Conservation (phyloP, 768 basidiomycete species). For the Tulasnella calospora region DNA sequence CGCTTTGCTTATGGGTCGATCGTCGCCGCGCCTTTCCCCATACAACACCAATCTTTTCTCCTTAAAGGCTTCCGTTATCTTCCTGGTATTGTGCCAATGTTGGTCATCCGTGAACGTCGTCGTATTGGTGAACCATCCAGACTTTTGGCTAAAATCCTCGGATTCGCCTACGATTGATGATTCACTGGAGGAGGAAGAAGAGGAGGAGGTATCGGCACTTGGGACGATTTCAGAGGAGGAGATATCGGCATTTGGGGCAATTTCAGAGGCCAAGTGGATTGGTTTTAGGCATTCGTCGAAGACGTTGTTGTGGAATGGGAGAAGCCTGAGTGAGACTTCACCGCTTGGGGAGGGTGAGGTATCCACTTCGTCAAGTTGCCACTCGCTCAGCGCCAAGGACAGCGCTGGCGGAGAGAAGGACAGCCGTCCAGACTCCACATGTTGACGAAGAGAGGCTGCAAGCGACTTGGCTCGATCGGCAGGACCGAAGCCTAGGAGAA, state of each 20-base stretch:
- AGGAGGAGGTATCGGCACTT: neutral
- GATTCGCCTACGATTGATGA: neutral
- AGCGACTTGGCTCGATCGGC: neutral
- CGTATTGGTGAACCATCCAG: slow-evolving; percentile 23
- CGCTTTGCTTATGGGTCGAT: neutral
- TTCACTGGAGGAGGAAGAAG: neutral
- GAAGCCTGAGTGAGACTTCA: slow-evolving; percentile 28
- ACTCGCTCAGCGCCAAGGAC: neutral
- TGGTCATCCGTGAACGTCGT: slow-evolving; percentile 42
- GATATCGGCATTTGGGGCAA: neutral
- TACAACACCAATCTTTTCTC: neutral
- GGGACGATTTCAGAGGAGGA: slow-evolving; percentile 25
- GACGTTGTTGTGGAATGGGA: slow-evolving; percentile 42
- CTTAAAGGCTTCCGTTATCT: slow-evolving; percentile 38
- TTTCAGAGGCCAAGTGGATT: slow-evolving; percentile 34
- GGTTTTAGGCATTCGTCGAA: slow-evolving; percentile 43
- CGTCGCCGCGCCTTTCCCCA: neutral
- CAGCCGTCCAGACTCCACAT: neutral
- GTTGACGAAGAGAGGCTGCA: neutral
- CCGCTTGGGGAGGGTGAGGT: neutral
- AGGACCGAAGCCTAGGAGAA: slow-evolving; percentile 34
- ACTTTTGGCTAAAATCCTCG: neutral
- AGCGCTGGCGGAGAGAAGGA: neutral
- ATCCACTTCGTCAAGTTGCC: neutral
- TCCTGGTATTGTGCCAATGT: slow-evolving; percentile 57